Evolutionary conservation across 257 asterid genomes (phyloP).

Genomic region (Penstemon eatonii): DNA sequence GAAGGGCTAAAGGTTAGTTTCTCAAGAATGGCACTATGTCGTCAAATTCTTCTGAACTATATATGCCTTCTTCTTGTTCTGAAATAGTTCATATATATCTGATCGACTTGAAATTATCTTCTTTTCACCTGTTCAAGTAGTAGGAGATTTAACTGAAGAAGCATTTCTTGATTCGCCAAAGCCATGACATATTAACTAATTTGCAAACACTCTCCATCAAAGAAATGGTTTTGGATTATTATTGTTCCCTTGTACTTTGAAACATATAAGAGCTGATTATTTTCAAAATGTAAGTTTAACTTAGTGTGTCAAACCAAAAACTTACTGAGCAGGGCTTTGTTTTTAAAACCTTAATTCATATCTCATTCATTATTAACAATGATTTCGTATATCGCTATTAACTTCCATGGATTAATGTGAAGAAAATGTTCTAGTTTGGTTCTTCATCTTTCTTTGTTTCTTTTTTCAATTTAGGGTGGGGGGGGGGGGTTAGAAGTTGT

Average conservation of each 20-base stretch:
- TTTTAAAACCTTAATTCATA: not conserved
- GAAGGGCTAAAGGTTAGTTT: slow-evolving; percentile 91
- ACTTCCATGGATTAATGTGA: not conserved
- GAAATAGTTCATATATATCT: slow-evolving; percentile 7
- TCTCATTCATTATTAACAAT: not conserved
- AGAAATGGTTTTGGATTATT: not conserved
- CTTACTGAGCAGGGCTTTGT: not conserved
- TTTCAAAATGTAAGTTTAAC: slow-evolving; percentile 8
- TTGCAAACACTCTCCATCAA: not conserved
- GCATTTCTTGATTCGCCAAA: not conserved
- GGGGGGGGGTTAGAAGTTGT: slow-evolving; percentile 2
- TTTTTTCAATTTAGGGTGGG: slow-evolving; percentile 9
- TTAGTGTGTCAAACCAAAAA: not conserved
- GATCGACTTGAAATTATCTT: not conserved
- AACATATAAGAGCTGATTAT: not conserved
- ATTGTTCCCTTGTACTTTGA: not conserved
- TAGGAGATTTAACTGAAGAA: slow-evolving; percentile 1
- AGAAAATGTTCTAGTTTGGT: not conserved
- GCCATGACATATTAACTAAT: not conserved
- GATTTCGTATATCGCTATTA: slow-evolving; percentile 1
- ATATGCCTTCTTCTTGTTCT: slow-evolving; percentile 22
- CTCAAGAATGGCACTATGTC: slow-evolving; percentile 15
- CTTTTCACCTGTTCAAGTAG: slow-evolving; percentile 13
- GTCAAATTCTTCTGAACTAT: not conserved
- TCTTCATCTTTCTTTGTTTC: slow-evolving; percentile 9